These are phyloP conservation scores for Penicillium sp. DNA, from an alignment of 2,329 filamentous ascomycete species.

Conservation along the genomic window DNA sequence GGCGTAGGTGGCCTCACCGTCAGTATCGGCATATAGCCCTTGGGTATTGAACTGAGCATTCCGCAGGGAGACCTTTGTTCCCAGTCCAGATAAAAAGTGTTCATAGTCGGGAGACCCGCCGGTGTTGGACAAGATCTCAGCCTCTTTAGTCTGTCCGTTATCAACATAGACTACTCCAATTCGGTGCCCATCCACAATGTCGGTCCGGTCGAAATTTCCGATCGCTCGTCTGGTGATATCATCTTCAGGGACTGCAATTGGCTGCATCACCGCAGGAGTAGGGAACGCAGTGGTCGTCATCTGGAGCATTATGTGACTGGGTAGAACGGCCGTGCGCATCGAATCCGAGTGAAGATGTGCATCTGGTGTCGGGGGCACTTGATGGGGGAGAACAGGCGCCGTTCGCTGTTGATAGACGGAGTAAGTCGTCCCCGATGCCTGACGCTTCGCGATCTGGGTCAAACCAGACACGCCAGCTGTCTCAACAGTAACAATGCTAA, in stretches of 20 bases:
- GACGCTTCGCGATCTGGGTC: conserved; percentile 51
- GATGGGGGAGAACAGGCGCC: conserved; percentile 46
- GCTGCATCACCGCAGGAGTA: conserved; percentile 56
- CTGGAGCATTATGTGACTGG: conserved; percentile 48
- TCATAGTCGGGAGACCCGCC: conserved; percentile 85
- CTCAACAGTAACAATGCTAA: conserved; percentile 53
- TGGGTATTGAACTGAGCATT: conserved; percentile 89
- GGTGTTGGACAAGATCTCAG: conserved; percentile 81
- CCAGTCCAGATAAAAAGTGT: conserved; percentile 76
- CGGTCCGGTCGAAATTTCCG: conserved; percentile 76
- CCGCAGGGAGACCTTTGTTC: conserved; percentile 75
- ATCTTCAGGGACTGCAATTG: conserved; percentile 71
- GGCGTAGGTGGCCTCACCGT: conserved; percentile 85
- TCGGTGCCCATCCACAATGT: conserved; percentile 92
- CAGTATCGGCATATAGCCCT: conserved; percentile 77
- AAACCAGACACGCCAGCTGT: conserved; percentile 48
- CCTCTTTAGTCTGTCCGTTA: conserved; percentile 76
- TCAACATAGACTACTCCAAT: conserved; percentile 92
- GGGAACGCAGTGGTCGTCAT: conserved; percentile 44
- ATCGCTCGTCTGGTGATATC: conserved; percentile 72
- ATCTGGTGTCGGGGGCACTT: conserved; percentile 41
- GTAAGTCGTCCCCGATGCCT: conserved; percentile 52
- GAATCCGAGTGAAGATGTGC: conserved; percentile 40
- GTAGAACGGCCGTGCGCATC: conserved; percentile 44
- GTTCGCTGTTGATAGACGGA: conserved; percentile 49